Evolutionary conservation across 768 basidiomycete genomes (phyloP).

Genomic region (Hypsizygus marmoreus): DNA sequence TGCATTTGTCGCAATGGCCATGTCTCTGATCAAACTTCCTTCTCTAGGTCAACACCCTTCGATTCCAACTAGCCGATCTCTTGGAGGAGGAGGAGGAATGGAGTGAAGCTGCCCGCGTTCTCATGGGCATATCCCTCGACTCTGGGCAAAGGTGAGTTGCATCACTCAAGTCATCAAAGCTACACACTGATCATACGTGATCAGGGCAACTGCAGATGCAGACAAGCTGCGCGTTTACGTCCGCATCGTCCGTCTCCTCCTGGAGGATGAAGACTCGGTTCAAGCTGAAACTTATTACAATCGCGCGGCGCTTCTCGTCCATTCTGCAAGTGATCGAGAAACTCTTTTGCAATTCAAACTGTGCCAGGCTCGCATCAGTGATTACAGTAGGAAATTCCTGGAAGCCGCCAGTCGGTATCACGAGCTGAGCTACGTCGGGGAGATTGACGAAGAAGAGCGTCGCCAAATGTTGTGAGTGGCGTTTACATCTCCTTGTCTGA

Average conservation of each 20-base stretch:
- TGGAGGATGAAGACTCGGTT: conserved; percentile 96
- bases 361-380: conserved; percentile 92
- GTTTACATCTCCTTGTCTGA: conserved; percentile 5
- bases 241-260: conserved; percentile 88
- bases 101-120: conserved; percentile 87
- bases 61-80: conserved; percentile 90
- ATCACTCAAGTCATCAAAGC: conserved; percentile 3
- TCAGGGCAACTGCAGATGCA: conserved; percentile 68
- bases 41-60: conserved; percentile 72
- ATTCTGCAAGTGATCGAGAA: conserved; percentile 77
- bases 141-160: conserved; percentile 76
- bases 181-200: conserved; percentile 10
- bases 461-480: conserved; percentile 84
- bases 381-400: conserved; percentile 88
- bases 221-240: conserved; percentile 92
- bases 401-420: conserved; percentile 95
- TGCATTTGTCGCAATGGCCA: neutral
- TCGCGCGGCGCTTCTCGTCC: conserved; percentile 88
- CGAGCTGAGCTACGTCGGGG: conserved; percentile 87
- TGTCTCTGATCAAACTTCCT: conserved; percentile 1
- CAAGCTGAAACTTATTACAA: conserved; percentile 99
- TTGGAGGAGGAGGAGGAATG: conserved; percentile 91
- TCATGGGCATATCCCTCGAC: conserved; percentile 92
- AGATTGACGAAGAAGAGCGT: conserved; percentile 93
- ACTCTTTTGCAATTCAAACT: conserved; percentile 85